Conservation (phyloP, 768 basidiomycete species). For the Coprinopsis strossmayeri region DNA sequence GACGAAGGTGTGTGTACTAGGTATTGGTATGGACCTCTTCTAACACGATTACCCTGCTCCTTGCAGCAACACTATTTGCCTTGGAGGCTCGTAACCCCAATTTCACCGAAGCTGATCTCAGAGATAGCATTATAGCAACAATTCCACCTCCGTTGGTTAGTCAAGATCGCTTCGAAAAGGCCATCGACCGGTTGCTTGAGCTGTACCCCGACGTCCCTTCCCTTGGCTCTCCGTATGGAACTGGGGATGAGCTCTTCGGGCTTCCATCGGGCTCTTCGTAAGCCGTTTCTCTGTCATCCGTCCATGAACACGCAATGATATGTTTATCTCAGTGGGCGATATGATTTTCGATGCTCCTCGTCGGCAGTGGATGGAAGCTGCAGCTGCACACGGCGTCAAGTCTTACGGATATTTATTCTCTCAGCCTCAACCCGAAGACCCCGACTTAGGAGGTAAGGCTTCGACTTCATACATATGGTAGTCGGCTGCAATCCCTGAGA, state of each 20-base stretch:
- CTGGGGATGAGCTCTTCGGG: slow-evolving; percentile 39
- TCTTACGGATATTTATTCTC: slow-evolving; percentile 38
- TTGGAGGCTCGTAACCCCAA: too few relatives aligned
- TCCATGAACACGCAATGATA: neutral
- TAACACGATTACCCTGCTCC: too few relatives aligned
- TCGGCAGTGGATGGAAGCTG: slow-evolving; percentile 33
- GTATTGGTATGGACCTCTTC: too few relatives aligned
- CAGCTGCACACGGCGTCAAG: slow-evolving; percentile 28
- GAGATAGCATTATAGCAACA: neutral
- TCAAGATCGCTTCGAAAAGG: slow-evolving; percentile 9
- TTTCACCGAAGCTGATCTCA: neutral
- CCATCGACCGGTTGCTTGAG: slow-evolving; percentile 21
- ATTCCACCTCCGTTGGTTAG: neutral
- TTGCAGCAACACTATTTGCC: too few relatives aligned
- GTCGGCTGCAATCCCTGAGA: neutral
- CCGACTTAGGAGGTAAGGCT: slow-evolving; percentile 17
- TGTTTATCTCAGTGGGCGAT: slow-evolving; percentile 26
- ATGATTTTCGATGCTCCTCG: slow-evolving; percentile 31
- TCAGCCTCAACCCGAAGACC: slow-evolving; percentile 24
- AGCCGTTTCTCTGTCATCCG: slow-evolving; percentile 14
- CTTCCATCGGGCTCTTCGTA: slow-evolving; percentile 25
- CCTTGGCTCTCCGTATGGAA: slow-evolving; percentile 37
- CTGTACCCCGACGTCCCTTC: slow-evolving; percentile 37
- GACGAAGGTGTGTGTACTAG: too few relatives aligned
- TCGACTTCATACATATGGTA: neutral